Evolutionary conservation across 2,329 filamentous ascomycete species (phyloP).

Genomic region (Diaporthe aspalathi): DNA sequence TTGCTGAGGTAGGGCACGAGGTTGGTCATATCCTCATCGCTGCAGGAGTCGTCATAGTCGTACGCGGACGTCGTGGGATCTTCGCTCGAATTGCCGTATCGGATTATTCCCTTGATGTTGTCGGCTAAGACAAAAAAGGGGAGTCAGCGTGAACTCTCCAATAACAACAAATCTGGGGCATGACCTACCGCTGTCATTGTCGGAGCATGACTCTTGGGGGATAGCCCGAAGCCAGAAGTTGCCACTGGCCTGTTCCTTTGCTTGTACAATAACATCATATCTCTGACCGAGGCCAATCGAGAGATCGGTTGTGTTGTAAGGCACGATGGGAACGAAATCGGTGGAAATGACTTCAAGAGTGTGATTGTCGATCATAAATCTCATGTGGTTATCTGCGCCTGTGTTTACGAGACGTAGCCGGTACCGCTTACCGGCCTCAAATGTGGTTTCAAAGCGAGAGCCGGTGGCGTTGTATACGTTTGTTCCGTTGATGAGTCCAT

Average conservation of each 20-base stretch:
- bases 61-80: constrained; percentile 36
- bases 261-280: constrained; percentile 59
- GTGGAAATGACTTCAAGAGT: constrained; percentile 58
- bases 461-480: constrained; percentile 51
- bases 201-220: constrained; percentile 54
- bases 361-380: constrained; percentile 58
- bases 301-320: constrained; percentile 60
- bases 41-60: constrained; percentile 44
- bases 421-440: constrained; percentile 57
- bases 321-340: constrained; percentile 59
- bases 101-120: constrained; percentile 62
- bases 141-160: background rate
- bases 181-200: constrained; percentile 48
- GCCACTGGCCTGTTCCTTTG: constrained; percentile 43
- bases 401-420: constrained; percentile 33
- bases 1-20: constrained; percentile 50
- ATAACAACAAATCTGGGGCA: no score
- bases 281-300: constrained; percentile 62
- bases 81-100: constrained; percentile 49
- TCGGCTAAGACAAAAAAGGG: constrained; percentile 39
- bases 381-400: constrained; percentile 34
- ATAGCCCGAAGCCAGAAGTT: constrained; percentile 63
- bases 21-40: constrained; percentile 49
- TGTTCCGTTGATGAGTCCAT: constrained; percentile 58
- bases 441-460: constrained; percentile 50